Evolutionary conservation across 179 eudicot genomes (phyloP), one percentile per base, ranked within the genome.

Genomic region (Silene vulgaris): DNA sequence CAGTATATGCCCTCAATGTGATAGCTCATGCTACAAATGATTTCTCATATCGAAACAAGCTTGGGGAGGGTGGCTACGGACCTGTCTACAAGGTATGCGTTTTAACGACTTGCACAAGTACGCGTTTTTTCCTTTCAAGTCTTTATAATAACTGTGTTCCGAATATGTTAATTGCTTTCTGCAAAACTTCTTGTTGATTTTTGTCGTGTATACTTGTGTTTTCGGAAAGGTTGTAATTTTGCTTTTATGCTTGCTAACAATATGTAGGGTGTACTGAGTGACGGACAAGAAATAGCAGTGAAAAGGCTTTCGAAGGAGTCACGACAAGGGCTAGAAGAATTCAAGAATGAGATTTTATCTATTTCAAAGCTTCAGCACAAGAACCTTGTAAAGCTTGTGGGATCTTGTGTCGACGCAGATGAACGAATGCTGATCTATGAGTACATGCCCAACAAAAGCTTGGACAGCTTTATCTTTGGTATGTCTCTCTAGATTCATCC

Each of bases 41-140:
- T 75, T 83, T 83, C 63, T 75, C 82, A 14, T 43, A 74, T 61
- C 16, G 56, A 65, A 80, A 78, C 62, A 80, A 78, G 80, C 75
- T 83, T 56, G 86, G 86, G 32, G 84, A 83, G 64, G 86, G 83
- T 37, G 86, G 86, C 43, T 83, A 77, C 54, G 86, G 86, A 6
- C 79, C 83, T 60, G 83, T 83, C 8, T 83, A 80, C 69, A 83
- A 80, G 86, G 86, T 79, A 83, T 30, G 43, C 20, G 5, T 65
- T 65, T 30, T 16, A 30, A 29, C n/a, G 30, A 23, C 32, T 63
- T 9, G 5, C 16, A 3, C 59, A 14, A 16, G 16, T 52, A 52
- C 4, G 19, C 43, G 43, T 37, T 37, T 37, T 37, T 37, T 37
- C 8, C 8, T 37, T 37, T 7, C 8, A 37, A 7, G 43, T 40